Conservation (phyloP, 106 monocot species). For the Vanilla planifolia region DNA sequence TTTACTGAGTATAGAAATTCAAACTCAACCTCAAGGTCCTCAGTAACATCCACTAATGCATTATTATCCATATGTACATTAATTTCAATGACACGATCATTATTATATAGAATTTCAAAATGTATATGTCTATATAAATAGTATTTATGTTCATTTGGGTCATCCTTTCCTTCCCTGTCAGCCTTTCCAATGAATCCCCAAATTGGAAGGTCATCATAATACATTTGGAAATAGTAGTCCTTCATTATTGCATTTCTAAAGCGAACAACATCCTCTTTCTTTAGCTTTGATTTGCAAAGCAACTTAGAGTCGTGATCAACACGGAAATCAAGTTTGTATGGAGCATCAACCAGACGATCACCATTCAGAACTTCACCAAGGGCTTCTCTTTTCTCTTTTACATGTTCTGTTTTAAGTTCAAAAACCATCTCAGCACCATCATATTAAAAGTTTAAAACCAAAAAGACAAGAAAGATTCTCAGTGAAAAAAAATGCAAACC, state of each 20-base stretch:
- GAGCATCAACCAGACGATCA: constrained; percentile 85
- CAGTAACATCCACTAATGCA: constrained; percentile 55
- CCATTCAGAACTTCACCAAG: constrained; percentile 84
- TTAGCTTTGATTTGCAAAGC: constrained; percentile 52
- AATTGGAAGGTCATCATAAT: constrained; percentile 79
- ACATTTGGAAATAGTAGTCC: constrained; percentile 92
- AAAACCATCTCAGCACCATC: too few relatives aligned
- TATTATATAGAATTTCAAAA: constrained; percentile 65
- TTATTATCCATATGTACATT: constrained; percentile 40
- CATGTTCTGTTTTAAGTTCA: constrained; percentile 30
- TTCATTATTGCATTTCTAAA: constrained; percentile 60
- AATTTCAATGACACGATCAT: constrained; percentile 71
- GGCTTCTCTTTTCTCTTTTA: constrained; percentile 67
- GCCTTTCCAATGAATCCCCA: constrained; percentile 89
- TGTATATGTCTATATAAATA: constrained; percentile 64
- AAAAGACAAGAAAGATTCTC: too few relatives aligned
- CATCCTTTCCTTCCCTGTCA: constrained; percentile 48
- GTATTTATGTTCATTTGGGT: constrained; percentile 66
- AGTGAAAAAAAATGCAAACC: constrained; percentile 25
- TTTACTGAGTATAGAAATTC: constrained; percentile 67
- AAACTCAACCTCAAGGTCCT: constrained; percentile 58
- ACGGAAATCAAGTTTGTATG: constrained; percentile 76
- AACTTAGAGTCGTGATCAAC: constrained; percentile 37
- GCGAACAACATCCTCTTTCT: constrained; percentile 51
- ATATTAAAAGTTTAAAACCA: too few relatives aligned